Conservation (phyloP, 352 stramenopile species). For the Pythium utonaiense region DNA sequence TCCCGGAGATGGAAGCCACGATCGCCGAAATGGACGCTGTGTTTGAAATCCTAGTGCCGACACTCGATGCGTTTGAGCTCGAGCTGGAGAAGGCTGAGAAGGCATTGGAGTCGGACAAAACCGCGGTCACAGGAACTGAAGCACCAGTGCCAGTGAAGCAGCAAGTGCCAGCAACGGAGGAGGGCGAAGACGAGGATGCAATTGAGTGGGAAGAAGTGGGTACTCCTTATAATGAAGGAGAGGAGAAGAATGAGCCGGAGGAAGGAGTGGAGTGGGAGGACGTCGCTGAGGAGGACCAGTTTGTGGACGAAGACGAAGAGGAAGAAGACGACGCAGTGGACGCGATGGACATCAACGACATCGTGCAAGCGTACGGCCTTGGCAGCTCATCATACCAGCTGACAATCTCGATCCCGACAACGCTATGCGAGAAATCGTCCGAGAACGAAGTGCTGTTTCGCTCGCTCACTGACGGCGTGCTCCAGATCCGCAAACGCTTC, state of each 20-base stretch:
- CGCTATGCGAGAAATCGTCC: conserved; percentile 45
- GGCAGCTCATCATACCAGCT: conserved; percentile 74
- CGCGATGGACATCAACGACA: conserved; percentile 73
- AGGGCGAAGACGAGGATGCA: conserved; percentile 18
- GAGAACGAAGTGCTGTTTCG: conserved; percentile 72
- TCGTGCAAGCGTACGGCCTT: conserved; percentile 71
- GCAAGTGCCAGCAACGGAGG: conserved; percentile 1
- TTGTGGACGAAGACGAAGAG: conserved; percentile 5
- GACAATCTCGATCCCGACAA: conserved; percentile 61
- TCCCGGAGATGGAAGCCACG: conserved; percentile 64
- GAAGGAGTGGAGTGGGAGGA: conserved; percentile 18
- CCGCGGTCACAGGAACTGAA: background rate
- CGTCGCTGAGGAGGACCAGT: conserved; percentile 4
- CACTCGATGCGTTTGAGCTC: conserved; percentile 57
- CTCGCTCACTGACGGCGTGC: conserved; percentile 42
- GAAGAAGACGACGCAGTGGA: conserved; percentile 16
- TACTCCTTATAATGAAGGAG: too few relatives aligned
- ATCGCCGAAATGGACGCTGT: conserved; percentile 69
- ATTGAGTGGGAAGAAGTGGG: conserved; percentile 26
- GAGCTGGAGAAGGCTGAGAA: conserved; percentile 2
- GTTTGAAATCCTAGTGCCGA: conserved; percentile 74
- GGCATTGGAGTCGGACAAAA: conserved; percentile 21
- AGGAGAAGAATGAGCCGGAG: too few relatives aligned
- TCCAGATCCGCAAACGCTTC: conserved; percentile 69
- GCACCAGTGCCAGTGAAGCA: background rate